A percentile compares a stretch with the other conserved stretches of the same genome.
phyloP scores from a whole-genome alignment of 495 filamentous ascomycete genomes.

The Podospora pseudoanserina region DNA sequence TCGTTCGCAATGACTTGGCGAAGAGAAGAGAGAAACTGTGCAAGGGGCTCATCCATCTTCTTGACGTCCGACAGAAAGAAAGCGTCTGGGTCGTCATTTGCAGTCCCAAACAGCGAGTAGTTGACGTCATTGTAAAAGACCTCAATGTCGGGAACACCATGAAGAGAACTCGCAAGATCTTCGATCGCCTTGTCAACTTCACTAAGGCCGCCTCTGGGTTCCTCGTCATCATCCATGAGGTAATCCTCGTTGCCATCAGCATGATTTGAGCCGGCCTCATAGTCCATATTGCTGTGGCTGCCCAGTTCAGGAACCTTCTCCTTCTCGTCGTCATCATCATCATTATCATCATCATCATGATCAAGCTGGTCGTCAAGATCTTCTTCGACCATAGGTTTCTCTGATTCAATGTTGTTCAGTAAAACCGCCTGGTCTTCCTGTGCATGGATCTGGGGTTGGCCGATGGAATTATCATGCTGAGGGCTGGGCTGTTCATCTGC shows the following conservation, averaged over 20 bases:
- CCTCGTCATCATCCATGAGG: not conserved
- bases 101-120: conserved; percentile 67
- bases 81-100: conserved; percentile 61
- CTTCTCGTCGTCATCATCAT: conserved; percentile 2
- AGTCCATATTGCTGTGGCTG: not conserved
- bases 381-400: conserved; percentile 8
- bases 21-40: conserved; percentile 59
- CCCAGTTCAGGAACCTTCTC: not conserved
- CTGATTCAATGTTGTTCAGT: not conserved
- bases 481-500: not conserved
- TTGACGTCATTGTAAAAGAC: conserved; percentile 64
- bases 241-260: not conserved
- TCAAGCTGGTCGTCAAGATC: not conserved
- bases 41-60: conserved; percentile 54
- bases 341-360: conserved; percentile 1
- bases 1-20: conserved; percentile 65
- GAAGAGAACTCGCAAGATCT: conserved; percentile 3
- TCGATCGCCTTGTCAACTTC: conserved; percentile 19
- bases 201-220: not conserved
- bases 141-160: conserved; percentile 42
- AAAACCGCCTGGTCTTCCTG: not conserved
- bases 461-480: not conserved
- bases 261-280: not conserved
- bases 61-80: conserved; percentile 71
- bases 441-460: not conserved